Evolutionary conservation across 257 asterid genomes (phyloP).

Genomic region (Rhazya stricta): DNA sequence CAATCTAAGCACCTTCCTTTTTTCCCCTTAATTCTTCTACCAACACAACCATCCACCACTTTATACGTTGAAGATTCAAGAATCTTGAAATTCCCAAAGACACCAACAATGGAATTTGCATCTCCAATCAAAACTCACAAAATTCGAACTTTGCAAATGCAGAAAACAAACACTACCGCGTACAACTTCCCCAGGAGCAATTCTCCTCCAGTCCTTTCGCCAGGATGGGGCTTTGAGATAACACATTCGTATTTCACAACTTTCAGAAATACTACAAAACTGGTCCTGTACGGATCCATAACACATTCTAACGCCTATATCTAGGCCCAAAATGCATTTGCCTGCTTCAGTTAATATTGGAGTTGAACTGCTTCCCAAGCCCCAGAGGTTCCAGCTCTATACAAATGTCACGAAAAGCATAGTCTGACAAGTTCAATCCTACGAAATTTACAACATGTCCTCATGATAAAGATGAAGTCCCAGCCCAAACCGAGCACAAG

Average conservation of each 20-base stretch:
- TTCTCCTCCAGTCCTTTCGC: too few relatives aligned
- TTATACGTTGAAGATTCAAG: too few relatives aligned
- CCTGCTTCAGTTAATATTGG: background rate
- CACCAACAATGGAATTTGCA: background rate
- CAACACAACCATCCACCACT: background rate
- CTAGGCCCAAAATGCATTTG: background rate
- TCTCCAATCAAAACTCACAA: background rate
- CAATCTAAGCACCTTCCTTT: background rate
- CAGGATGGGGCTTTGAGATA: background rate
- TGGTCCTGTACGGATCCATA: background rate
- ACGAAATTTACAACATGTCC: slow-evolving; percentile 43
- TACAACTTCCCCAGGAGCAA: background rate
- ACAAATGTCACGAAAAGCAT: background rate
- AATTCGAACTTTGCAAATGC: background rate
- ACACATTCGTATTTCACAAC: background rate
- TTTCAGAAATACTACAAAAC: background rate
- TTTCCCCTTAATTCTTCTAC: background rate
- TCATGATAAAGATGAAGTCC: slow-evolving; percentile 93
- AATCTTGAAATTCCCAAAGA: too few relatives aligned
- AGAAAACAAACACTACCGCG: background rate
- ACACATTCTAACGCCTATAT: background rate
- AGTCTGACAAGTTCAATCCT: background rate
- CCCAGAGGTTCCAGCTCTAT: background rate
- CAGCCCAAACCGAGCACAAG: slow-evolving; percentile 87
- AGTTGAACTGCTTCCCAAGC: background rate